Evolutionary conservation across 345 rosid species (phyloP).

Genomic region (Eucalyptus sp.): DNA sequence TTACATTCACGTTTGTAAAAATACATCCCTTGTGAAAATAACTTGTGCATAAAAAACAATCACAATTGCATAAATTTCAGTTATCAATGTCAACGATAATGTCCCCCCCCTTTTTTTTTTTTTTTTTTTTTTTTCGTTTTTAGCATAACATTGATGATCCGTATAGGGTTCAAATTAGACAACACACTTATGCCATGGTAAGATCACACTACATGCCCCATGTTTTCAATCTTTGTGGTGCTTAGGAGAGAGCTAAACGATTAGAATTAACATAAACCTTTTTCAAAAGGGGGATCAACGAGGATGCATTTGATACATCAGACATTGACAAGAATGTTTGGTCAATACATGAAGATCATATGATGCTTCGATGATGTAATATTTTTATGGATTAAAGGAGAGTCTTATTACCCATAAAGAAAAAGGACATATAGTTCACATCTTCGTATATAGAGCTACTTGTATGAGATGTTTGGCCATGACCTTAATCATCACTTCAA

Average conservation of each 20-base stretch:
- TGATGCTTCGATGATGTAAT: neutral
- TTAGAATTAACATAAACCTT: neutral
- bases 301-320: neutral
- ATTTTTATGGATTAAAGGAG: neutral
- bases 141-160: rapidly evolving
- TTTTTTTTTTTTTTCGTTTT: neutral
- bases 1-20: neutral
- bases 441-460: rapidly evolving
- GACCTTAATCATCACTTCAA: neutral
- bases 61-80: rapidly evolving
- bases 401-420: too few species aligned
- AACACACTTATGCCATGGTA: neutral
- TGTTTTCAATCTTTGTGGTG: neutral
- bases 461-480: too few species aligned
- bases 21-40: neutral
- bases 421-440: neutral
- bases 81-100: neutral
- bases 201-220: neutral
- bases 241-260: neutral
- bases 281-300: rapidly evolving
- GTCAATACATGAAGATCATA: neutral
- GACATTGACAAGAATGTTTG: rapidly evolving
- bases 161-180: neutral
- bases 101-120: too few species aligned
- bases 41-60: neutral